These are phyloP conservation scores for Yamadazyma sp. DNA, from an alignment of 1,139 yeast species.

Conservation along the genomic window DNA sequence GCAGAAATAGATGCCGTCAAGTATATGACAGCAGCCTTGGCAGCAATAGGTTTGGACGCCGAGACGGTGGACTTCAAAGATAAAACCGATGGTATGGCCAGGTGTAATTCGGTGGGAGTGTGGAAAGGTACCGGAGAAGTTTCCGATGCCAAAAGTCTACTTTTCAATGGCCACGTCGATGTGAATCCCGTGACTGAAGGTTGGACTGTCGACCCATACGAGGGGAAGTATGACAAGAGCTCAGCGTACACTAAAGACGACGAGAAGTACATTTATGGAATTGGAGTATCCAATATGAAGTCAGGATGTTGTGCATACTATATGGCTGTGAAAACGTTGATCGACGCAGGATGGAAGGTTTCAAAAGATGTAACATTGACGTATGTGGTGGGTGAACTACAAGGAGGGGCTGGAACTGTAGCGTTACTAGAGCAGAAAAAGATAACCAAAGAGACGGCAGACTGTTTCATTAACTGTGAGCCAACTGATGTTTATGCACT, in stretches of 20 bases:
- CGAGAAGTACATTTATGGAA: slow-evolving; percentile 20
- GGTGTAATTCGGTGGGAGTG: slow-evolving; percentile 22
- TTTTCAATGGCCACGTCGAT: slow-evolving; percentile 27
- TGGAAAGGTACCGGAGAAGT: slow-evolving; percentile 22
- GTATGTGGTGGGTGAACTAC: slow-evolving; percentile 18
- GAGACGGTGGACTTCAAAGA: slow-evolving; percentile 20
- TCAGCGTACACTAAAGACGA: slow-evolving; percentile 9
- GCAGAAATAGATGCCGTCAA: slow-evolving; percentile 22
- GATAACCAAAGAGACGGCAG: slow-evolving; percentile 15
- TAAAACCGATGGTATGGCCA: slow-evolving; percentile 19
- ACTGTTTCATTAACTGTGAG: slow-evolving; percentile 16
- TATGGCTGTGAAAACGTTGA: slow-evolving; percentile 25
- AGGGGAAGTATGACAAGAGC: slow-evolving; percentile 18
- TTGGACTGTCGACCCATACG: slow-evolving; percentile 27
- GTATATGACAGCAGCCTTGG: slow-evolving; percentile 21
- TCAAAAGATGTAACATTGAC: slow-evolving; percentile 16
- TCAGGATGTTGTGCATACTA: slow-evolving; percentile 27
- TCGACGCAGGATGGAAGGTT: slow-evolving; percentile 16
- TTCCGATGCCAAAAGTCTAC: slow-evolving; percentile 15
- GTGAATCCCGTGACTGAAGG: slow-evolving; percentile 27
- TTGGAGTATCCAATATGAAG: slow-evolving; percentile 27
- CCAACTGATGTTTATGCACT: slow-evolving; percentile 16
- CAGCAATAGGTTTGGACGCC: slow-evolving; percentile 19
- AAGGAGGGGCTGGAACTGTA: slow-evolving; percentile 18
- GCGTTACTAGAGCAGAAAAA: slow-evolving; percentile 14